A percentile compares a stretch with the other conserved stretches of the same genome.
Evolutionary conservation across 1,284 basidiomycete genomes (phyloP).

Genomic region (Sanghuangporus sanghuang): DNA sequence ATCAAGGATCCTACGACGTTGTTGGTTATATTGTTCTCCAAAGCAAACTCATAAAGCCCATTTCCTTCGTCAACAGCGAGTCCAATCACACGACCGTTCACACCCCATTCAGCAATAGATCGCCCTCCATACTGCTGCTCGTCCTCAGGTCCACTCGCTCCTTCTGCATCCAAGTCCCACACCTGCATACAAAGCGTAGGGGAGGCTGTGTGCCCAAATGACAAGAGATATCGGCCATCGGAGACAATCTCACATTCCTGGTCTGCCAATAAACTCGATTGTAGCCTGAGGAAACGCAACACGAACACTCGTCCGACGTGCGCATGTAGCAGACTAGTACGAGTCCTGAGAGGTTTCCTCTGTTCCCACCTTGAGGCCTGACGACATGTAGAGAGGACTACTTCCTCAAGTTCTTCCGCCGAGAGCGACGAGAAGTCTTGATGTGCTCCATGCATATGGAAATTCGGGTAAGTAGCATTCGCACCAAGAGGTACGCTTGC

Average conservation of each 20-base stretch:
- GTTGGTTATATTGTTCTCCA: background rate
- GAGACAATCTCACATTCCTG: background rate
- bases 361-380: conserved; percentile 49
- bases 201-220: conserved; percentile 4
- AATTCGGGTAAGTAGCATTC: too few relatives aligned
- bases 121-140: background rate
- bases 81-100: conserved; percentile 2
- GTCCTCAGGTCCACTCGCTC: background rate
- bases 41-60: background rate
- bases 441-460: background rate
- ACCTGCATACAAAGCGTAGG: conserved; percentile 4
- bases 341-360: conserved; percentile 20
- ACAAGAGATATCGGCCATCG: conserved; percentile 14
- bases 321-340: conserved; percentile 19
- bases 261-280: conserved; percentile 18
- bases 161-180: conserved; percentile 11
- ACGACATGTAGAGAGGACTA: conserved; percentile 35
- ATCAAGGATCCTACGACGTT: background rate
- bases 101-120: conserved; percentile 7
- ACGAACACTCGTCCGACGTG: conserved; percentile 31
- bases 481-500: conserved; percentile 25
- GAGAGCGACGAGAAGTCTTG: conserved; percentile 29
- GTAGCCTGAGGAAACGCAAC: conserved; percentile 37
- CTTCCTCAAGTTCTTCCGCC: conserved; percentile 38
- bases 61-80: conserved; percentile 12